Evolutionary conservation across 2,329 filamentous ascomycete genomes (phyloP).

Genomic region (Pseudogymnoascus sp.): DNA sequence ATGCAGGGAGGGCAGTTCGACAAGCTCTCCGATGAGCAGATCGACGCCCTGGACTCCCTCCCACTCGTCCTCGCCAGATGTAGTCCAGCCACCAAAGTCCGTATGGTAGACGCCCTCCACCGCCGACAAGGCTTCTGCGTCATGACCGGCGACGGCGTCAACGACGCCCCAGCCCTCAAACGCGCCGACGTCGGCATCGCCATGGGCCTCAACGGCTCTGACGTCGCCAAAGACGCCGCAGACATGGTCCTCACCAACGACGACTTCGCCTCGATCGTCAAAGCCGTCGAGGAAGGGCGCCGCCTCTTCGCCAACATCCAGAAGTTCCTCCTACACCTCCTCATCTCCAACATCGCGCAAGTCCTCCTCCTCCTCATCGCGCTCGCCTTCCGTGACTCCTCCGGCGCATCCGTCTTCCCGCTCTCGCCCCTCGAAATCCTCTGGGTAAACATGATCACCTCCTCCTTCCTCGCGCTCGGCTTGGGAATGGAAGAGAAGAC

Average conservation of each 20-base stretch:
- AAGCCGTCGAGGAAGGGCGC: slow-evolving; percentile 64
- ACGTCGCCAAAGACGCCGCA: slow-evolving; percentile 72
- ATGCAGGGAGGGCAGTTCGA: slow-evolving; percentile 60
- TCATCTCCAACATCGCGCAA: slow-evolving; percentile 64
- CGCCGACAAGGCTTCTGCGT: slow-evolving; percentile 61
- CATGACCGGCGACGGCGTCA: slow-evolving; percentile 71
- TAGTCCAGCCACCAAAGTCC: slow-evolving; percentile 64
- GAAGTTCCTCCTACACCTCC: slow-evolving; percentile 60
- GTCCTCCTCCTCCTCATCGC: slow-evolving; percentile 62
- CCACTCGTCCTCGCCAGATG: slow-evolving; percentile 64
- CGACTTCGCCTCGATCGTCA: slow-evolving; percentile 76
- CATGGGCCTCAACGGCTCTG: slow-evolving; percentile 64
- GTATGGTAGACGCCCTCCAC: slow-evolving; percentile 68
- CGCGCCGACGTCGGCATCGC: slow-evolving; percentile 69
- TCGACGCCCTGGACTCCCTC: slow-evolving; percentile 53
- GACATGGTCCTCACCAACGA: slow-evolving; percentile 86
- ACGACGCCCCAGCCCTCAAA: slow-evolving; percentile 66
- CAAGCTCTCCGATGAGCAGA: slow-evolving; percentile 51
- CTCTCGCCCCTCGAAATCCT: slow-evolving; percentile 67
- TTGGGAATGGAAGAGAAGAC: slow-evolving; percentile 64
- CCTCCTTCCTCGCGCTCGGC: slow-evolving; percentile 63
- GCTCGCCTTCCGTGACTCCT: slow-evolving; percentile 58
- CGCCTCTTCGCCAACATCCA: slow-evolving; percentile 67
- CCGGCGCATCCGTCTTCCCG: slow-evolving; percentile 57
- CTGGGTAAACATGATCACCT: slow-evolving; percentile 71